Base-by-base conservation (phyloP, 2,329 filamentous ascomycete species). In the Aspergillus pseudonomiae region DNA sequence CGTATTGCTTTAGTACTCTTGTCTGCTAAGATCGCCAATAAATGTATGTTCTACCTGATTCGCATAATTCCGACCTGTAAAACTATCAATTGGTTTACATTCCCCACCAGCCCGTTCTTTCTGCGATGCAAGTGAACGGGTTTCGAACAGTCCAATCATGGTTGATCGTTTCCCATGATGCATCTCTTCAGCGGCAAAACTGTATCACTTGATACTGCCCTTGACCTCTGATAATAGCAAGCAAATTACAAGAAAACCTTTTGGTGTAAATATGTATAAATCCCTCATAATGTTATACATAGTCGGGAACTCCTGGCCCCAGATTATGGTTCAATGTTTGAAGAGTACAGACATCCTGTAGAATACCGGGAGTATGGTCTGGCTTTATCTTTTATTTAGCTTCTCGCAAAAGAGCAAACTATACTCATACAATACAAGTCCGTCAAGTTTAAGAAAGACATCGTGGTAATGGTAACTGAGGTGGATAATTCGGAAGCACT, bases 11-110 rank as follows among this genome's bases (percentile, higher is more conserved):
- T 61, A 46, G 26, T 32, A 54, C 53, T 16, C 43, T 43, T 34
- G 43, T 46, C 56, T 60, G 45, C 61, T 63, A 26, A 50, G 48
- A 57, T 62, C 50, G 55, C 41, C 57, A 60, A 63, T 63, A 59
- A 63, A 63, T 63, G 56, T 63, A 63, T 41, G 57, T 57, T 52
- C 53, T 60, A 57, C 14, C 26, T 26, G 56, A 36, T n/a, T 26
- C 32, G 10, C 36, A 21, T 16, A 5, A 16, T 28, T 12, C 26
- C 12, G 16, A 41, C 21, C 26, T 7, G 16, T 55, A 41, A 34
- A 55, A 32, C 46, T 45, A 16, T 32, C n/a, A 24, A 24, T 32
- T 4, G 10, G 34, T 4, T 14, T 4, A 12, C 36, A 9, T 5
- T 41, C 39, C 2, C 39, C 16, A 6, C 39, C 9, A n/a, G 39